Evolutionary conservation across 352 stramenopile species (phyloP), one percentile per base, ranked within the genome.

Genomic region (Globisporangium solare): DNA sequence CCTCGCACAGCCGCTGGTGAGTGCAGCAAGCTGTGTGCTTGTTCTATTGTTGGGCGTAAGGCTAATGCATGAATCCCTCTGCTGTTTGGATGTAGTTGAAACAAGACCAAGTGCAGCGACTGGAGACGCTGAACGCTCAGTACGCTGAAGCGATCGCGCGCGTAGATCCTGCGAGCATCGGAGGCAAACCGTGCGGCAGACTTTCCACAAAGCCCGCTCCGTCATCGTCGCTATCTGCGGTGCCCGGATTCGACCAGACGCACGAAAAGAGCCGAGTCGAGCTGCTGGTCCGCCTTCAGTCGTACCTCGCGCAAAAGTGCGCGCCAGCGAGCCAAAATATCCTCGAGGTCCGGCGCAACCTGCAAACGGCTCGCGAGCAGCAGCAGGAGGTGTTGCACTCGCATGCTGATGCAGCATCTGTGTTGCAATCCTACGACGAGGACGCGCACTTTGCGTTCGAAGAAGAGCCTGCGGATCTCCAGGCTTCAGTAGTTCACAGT

Each of bases 251-350:
- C 27, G 47, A 20, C 3, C 42, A 53, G 41, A 31, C 17, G 27
- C 42, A 63, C 32, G 57, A 51, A 32, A 58, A 52, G 50, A 52
- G 43, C n/a, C 49, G 57, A 12, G 15, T 17, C 8, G 57, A 53
- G 50, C 35, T 63, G 15, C 35, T 63, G 7, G 20, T 32, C 4
- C 45, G 46, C 6, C 27, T 57, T 0, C 50, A 47, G 17, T 27
- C 43, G 42, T 63, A 54, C 15, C 31, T 63, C 21, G 43, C 51
- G 12, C 20, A 37, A 39, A 51, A 46, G 15, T 43, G 7, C 39
- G 18, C 13, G 1, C 3, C 39, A 43, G 7, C n/a, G 10, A 15
- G 12, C 12, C 39, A 43, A 43, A 43, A n/a, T 13, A 43, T 43
- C 12, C 39, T 18, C 13, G 39, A 43, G 12, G 3, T 43, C 3